Base-by-base conservation (phyloP, 164 flowering plant species). In the Cinnamomum micranthum region DNA sequence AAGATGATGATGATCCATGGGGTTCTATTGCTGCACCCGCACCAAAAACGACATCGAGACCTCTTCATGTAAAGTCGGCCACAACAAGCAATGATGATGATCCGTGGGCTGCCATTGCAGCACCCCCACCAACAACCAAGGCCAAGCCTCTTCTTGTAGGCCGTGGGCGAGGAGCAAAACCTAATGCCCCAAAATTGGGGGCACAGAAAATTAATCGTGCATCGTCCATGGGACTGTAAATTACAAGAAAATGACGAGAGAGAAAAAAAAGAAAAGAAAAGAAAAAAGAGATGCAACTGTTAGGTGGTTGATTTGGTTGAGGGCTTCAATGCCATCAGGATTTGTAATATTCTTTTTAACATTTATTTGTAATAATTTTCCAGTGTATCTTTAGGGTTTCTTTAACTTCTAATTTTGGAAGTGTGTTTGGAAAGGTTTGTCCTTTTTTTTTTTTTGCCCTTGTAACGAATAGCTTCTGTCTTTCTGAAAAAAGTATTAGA, bases 81-180 rank as follows among this genome's bases (percentile, higher is more conserved):
- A 77, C 31, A 87, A 84, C 52, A 89, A 89, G 73, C 28, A 4
- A 86, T 59, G 67, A 13, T 64, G 90, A 86, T 55, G 97, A 95
- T 60, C 94, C 92, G 0, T 93, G 99, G 99, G 94, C 91, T 33
- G 86, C 97, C 68, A 95, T 95, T 77, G 99, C 99, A 74, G 99
- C 99, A 76, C 99, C 99, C 6, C 85, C 91, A 52, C 99, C 99
- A 4, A 82, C 89, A 0, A 90, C 97, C 20, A 87, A 82, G 70
- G 95, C 88, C 64, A 92, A 88, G 76, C 99, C 98, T 15, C 78
- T 95, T 64, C 78, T 92, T 25, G 77, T 84, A 74, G 89, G 92
- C 13, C 81, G 96, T 84, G 96, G 96, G 31, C 81, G 97, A 76
- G 94, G 89, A 47, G 77, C 80, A 10, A 94, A 88, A 84, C 77